Percentiles rank a stretch among this genome's conserved stretches.
Conservation (phyloP, 352 stramenopile species). For the Phytopythium delawarense region DNA sequence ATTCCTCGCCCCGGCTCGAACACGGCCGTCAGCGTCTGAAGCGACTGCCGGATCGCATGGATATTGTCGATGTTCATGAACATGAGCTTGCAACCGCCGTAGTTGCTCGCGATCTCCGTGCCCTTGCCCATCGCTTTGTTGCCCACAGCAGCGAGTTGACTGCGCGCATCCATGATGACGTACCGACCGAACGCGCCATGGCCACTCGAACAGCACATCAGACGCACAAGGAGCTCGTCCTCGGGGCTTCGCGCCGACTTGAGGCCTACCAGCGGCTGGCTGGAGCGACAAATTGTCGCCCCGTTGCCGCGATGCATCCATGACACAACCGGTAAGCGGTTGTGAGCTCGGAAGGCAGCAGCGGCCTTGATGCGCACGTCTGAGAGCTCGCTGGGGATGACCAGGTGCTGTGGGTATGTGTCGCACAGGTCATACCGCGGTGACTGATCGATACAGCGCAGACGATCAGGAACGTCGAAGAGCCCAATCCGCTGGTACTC, state of each 20-base stretch:
- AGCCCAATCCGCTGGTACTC: constrained; percentile 82
- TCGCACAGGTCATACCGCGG: constrained; percentile 83
- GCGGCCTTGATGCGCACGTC: constrained; percentile 83
- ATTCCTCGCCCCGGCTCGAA: constrained; percentile 72
- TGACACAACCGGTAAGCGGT: constrained; percentile 64
- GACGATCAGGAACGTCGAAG: constrained; percentile 47
- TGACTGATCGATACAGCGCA: constrained; percentile 80
- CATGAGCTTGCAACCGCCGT: constrained; percentile 89
- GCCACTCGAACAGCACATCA: constrained; percentile 64
- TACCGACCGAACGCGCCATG: constrained; percentile 46
- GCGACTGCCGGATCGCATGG: constrained; percentile 93
- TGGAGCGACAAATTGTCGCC: constrained; percentile 78
- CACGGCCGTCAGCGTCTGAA: constrained; percentile 80
- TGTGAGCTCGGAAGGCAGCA: constrained; percentile 66
- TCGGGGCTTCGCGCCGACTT: constrained; percentile 74
- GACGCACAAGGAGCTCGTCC: constrained; percentile 69
- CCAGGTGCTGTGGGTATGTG: constrained; percentile 94
- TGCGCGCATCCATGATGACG: constrained; percentile 81
- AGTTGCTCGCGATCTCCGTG: constrained; percentile 95
- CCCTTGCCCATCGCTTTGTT: constrained; percentile 93
- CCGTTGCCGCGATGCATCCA: constrained; percentile 74
- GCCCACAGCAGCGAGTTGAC: constrained; percentile 79
- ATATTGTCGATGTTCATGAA: constrained; percentile 99
- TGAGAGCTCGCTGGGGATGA: constrained; percentile 90
- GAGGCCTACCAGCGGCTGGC: constrained; percentile 74